Evolutionary conservation across 1,284 basidiomycete genomes (phyloP).

Genomic region (Anthracocystis panici-leucophaei): DNA sequence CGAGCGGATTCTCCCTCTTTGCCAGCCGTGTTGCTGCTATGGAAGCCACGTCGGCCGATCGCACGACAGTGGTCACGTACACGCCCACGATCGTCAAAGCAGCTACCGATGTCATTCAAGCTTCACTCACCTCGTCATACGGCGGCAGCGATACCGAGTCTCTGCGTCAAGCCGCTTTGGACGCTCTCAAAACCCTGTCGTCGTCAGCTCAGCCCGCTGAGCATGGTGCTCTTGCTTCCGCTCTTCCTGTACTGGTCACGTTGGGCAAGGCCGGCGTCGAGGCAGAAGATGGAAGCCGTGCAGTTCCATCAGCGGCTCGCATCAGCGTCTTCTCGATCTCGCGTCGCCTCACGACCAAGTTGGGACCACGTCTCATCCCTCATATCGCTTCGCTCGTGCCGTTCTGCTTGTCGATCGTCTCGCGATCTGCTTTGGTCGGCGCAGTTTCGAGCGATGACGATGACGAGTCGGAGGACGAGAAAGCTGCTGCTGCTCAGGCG

Average conservation of each 20-base stretch:
- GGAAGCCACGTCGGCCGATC: conserved; percentile 26
- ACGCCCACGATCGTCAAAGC: conserved; percentile 47
- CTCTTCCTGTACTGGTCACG: conserved; percentile 49
- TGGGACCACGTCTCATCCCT: conserved; percentile 66
- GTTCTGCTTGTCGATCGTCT: conserved; percentile 35
- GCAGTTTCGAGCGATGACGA: conserved; percentile 1
- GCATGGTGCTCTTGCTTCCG: conserved; percentile 41
- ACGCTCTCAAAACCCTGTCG: conserved; percentile 50
- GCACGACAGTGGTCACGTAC: conserved; percentile 33
- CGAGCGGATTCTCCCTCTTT: conserved; percentile 53
- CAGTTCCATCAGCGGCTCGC: conserved; percentile 28
- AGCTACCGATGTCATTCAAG: conserved; percentile 33
- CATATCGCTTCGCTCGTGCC: conserved; percentile 59
- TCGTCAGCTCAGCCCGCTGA: conserved; percentile 29
- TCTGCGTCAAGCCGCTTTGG: conserved; percentile 50
- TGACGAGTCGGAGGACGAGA: conserved; percentile 16
- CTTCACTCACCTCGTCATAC: conserved; percentile 18
- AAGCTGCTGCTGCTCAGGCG: conserved; percentile 1
- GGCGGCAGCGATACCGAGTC: conserved; percentile 28
- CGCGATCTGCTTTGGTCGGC: conserved; percentile 10
- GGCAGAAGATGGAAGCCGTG: conserved; percentile 16
- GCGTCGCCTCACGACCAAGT: conserved; percentile 45
- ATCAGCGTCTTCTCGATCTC: conserved; percentile 55
- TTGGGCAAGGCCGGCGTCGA: conserved; percentile 41
- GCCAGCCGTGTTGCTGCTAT: conserved; percentile 50